A percentile compares a stretch with the other conserved stretches of the same genome.
phyloP scores from a whole-genome alignment of 306 rosid genomes.

The Rosa multiflora region DNA sequence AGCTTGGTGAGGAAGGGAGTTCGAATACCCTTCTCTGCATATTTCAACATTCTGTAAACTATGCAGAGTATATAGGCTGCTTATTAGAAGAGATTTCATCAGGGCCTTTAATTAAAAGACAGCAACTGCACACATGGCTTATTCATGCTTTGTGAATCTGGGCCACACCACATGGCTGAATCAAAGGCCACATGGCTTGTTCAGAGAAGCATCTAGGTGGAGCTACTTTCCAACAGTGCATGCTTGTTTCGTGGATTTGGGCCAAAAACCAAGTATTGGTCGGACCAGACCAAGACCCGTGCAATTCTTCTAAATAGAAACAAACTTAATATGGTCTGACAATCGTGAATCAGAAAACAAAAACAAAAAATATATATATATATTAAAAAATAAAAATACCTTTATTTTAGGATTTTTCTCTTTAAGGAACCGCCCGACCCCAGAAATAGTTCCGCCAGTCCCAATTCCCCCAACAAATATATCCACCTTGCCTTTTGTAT shows the following conservation, averaged over 20 bases:
- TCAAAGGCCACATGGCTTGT: not conserved
- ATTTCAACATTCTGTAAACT: not conserved
- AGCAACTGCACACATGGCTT: not conserved
- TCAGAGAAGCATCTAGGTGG: not conserved
- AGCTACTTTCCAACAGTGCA: not conserved
- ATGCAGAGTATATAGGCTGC: not conserved
- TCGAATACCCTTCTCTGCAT: not conserved
- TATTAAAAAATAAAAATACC: slow-evolving; percentile 33
- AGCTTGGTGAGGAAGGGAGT: not conserved
- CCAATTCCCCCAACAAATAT: slow-evolving; percentile 96
- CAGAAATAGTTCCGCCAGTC: slow-evolving; percentile 98
- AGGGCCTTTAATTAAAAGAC: not conserved
- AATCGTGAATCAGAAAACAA: slow-evolving; percentile 17
- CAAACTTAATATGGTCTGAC: not conserved
- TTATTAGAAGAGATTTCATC: not conserved
- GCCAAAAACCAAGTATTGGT: not conserved
- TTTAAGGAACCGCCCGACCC: slow-evolving; percentile 79
- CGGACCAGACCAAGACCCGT: not conserved
- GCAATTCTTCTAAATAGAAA: not conserved
- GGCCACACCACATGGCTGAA: not conserved
- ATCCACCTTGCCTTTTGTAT: slow-evolving; percentile 92
- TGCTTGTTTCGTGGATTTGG: not conserved
- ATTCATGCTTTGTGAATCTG: not conserved
- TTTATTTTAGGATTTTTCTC: slow-evolving; percentile 76
- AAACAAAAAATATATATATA: not conserved